phyloP scores from a whole-genome alignment of 179 eudicot genomes.

The Actinidia chinensis region DNA sequence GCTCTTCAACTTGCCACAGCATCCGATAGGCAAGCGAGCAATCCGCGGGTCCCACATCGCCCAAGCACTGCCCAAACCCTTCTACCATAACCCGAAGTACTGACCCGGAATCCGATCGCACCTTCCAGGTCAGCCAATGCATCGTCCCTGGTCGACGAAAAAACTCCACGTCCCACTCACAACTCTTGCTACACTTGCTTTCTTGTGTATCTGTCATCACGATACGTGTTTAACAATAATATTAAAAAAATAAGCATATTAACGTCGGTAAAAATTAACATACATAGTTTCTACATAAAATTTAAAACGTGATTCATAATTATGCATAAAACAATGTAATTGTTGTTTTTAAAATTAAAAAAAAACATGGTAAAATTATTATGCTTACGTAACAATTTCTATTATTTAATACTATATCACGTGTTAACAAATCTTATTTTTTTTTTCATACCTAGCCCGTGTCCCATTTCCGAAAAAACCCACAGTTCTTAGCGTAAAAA shows the following conservation, averaged over 20 bases:
- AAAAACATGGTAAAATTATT: too few species aligned
- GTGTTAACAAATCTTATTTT: too few species aligned
- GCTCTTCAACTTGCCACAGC: slow-evolving; percentile 55
- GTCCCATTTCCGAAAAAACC: slow-evolving; percentile 62
- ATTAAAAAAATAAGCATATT: too few species aligned
- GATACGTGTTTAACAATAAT: too few species aligned
- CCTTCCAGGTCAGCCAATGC: slow-evolving; percentile 53
- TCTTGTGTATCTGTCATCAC: too few species aligned
- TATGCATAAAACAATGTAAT: too few species aligned
- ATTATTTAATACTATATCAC: too few species aligned
- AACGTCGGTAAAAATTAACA: too few species aligned
- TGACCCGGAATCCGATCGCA: slow-evolving; percentile 49
- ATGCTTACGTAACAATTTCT: too few species aligned
- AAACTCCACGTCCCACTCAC: slow-evolving; percentile 50
- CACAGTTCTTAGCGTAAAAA: slow-evolving; percentile 47
- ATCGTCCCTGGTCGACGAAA: slow-evolving; percentile 57
- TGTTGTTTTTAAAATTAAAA: too few species aligned
- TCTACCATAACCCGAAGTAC: slow-evolving; percentile 59
- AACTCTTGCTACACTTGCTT: slow-evolving; percentile 53
- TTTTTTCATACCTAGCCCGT: slow-evolving; percentile 46
- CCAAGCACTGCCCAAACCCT: slow-evolving; percentile 74
- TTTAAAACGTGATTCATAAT: too few species aligned
- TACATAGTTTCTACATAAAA: too few species aligned
- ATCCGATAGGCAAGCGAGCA: slow-evolving; percentile 58
- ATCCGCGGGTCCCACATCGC: slow-evolving; percentile 55